Evolutionary conservation across 2,329 filamentous ascomycete species (phyloP), one percentile per base, ranked within the genome.

Genomic region (Karstenula rhodostoma): DNA sequence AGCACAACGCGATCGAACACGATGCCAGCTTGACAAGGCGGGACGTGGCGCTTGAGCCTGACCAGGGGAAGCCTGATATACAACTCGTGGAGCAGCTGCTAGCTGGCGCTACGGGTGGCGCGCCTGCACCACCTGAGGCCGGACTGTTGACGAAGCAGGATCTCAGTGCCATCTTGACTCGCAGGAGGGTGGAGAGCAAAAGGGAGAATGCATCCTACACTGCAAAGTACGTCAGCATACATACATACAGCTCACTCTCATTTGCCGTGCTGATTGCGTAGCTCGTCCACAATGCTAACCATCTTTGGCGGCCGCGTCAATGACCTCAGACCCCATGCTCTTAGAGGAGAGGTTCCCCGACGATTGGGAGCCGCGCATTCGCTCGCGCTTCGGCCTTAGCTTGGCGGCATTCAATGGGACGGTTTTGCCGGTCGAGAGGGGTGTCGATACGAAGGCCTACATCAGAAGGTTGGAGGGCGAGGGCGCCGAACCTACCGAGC

Each of bases 391-490:
- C 61, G 78, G 78, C 1, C 64, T 80, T 54, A 80, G 78, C 1
- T 79, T 80, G 77, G 77, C 77, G 17, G 77, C 78, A 56, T 80
- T 80, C 67, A 80, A 80, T 57, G 62, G 63, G 3, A 79, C 78
- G 15, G 78, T 79, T 6, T 53, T 80, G 23, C 78, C 76, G 3
- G 78, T 80, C 12, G 78, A 79, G 65, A 63, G 67, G 12, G 77
- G 73, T 6, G 74, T 80, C 1, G 53, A 64, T 25, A 50, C 33
- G 13, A 57, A 46, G 15, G 56, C 56, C 12, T 54, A 54, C 19
- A 32, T 54, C 37, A 54, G 13, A 17, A 43, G 22, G 25, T 2
- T 54, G 2, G 25, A 43, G 17, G 23, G n/a, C n/a, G 37, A 54
- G 17, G 25, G 17, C 23, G 25, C 25, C 5, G 37, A 1, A 32